Conservation (phyloP, 1,139 yeast genomes). For the Taphrina sp. region DNA sequence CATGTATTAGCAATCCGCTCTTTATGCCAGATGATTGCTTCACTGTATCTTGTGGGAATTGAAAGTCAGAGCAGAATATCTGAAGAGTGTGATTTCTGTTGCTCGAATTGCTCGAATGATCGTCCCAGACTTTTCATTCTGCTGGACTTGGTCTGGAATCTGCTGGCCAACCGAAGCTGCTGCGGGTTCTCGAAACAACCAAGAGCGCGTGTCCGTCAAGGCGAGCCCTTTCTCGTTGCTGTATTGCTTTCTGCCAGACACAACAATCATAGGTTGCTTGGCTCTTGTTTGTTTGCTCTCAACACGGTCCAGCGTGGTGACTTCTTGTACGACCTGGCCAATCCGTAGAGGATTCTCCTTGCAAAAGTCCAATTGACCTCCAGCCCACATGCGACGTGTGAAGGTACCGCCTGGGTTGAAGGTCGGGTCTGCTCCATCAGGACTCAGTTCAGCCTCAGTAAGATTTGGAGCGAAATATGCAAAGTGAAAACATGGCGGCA, state of each 20-base stretch:
- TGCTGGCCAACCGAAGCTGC: not conserved
- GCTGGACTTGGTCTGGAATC: slow-evolving; percentile 3
- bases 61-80: slow-evolving; percentile 70
- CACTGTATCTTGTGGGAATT: slow-evolving; percentile 82
- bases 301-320: slow-evolving; percentile 34
- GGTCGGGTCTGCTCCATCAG: slow-evolving; percentile 79
- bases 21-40: too few species aligned
- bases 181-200: slow-evolving; percentile 36
- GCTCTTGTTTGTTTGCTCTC: slow-evolving; percentile 36
- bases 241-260: slow-evolving; percentile 41
- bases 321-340: slow-evolving; percentile 44
- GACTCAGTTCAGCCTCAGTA: slow-evolving; percentile 52
- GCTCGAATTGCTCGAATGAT: slow-evolving; percentile 25
- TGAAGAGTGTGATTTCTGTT: slow-evolving; percentile 46
- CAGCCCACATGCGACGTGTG: slow-evolving; percentile 75
- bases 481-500: slow-evolving; percentile 63
- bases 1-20: too few species aligned
- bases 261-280: slow-evolving; percentile 41
- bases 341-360: slow-evolving; percentile 44
- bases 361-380: slow-evolving; percentile 58
- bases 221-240: slow-evolving; percentile 35
- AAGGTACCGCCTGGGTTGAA: slow-evolving; percentile 63
- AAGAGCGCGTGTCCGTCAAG: slow-evolving; percentile 23
- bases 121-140: not conserved
- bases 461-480: slow-evolving; percentile 61